Evolutionary conservation across 2,329 filamentous ascomycete species (phyloP).

Genomic region (Monosporascus sp.): DNA sequence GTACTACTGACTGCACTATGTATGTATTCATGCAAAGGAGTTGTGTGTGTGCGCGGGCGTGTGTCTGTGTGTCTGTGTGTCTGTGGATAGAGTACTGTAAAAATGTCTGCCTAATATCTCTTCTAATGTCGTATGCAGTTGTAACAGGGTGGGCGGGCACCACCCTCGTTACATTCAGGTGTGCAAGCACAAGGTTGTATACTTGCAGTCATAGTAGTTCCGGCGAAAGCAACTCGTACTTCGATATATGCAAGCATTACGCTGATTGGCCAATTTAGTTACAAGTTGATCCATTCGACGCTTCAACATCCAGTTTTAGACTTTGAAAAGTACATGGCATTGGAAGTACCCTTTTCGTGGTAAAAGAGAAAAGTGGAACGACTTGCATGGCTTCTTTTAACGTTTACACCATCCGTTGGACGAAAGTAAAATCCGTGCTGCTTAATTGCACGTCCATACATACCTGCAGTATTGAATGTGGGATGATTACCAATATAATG

Average conservation of each 20-base stretch:
- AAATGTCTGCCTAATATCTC: background rate
- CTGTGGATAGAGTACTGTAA: background rate
- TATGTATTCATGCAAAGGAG: background rate
- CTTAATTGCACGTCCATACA: no score
- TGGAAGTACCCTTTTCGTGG: background rate
- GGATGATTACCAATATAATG: no score
- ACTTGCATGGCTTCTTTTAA: no score
- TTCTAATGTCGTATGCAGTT: background rate
- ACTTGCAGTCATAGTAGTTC: background rate
- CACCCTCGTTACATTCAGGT: no score
- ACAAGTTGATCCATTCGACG: background rate
- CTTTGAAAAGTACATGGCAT: background rate
- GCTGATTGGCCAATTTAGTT: background rate
- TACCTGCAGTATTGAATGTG: no score
- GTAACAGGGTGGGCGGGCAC: background rate
- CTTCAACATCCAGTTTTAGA: background rate
- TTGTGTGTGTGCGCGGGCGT: background rate
- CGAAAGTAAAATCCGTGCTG: no score
- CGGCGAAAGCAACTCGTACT: background rate
- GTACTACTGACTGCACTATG: background rate
- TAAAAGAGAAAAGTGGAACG: background rate
- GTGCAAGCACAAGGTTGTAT: background rate
- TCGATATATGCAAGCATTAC: background rate
- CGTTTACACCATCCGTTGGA: background rate
- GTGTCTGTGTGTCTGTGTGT: background rate